phyloP scores from a whole-genome alignment of 768 basidiomycete species.

The Mycena kentingensis region DNA sequence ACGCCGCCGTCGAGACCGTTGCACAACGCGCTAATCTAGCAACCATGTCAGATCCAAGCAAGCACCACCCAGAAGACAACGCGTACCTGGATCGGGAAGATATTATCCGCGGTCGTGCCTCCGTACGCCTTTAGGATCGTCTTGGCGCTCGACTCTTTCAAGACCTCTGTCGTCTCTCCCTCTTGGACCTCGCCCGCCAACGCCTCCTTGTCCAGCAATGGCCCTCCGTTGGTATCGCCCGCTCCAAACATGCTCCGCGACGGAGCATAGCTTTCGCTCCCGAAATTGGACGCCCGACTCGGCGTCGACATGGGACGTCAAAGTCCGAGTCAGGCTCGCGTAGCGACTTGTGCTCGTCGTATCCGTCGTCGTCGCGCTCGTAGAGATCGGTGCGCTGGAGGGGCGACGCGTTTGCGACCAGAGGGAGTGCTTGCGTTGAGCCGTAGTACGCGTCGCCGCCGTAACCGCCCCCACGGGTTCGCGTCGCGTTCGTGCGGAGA shows the following conservation, averaged over 20 bases:
- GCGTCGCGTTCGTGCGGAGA: constrained; percentile 49
- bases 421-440: constrained; percentile 77
- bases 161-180: constrained; percentile 83
- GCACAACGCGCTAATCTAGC: constrained; percentile 87
- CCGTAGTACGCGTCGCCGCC: constrained; percentile 55
- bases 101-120: constrained; percentile 65
- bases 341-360: constrained; percentile 72
- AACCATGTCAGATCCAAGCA: background rate
- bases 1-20: constrained; percentile 81
- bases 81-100: constrained; percentile 93
- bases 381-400: constrained; percentile 78
- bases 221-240: constrained; percentile 63
- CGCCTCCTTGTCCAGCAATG: constrained; percentile 74
- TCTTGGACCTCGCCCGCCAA: constrained; percentile 85
- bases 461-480: constrained; percentile 41
- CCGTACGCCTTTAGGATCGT: constrained; percentile 76
- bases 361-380: constrained; percentile 76
- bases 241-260: constrained; percentile 97
- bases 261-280: constrained; percentile 92
- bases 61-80: background rate
- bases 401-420: constrained; percentile 80
- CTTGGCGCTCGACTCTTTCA: constrained; percentile 80
- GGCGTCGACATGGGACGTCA: constrained; percentile 63
- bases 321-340: constrained; percentile 60
- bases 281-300: constrained; percentile 80